A percentile compares a stretch with the other conserved stretches of the same genome.
These are phyloP conservation scores for Pichia heedii DNA, from an alignment of 805 yeast genomes.

Conservation along the genomic window DNA sequence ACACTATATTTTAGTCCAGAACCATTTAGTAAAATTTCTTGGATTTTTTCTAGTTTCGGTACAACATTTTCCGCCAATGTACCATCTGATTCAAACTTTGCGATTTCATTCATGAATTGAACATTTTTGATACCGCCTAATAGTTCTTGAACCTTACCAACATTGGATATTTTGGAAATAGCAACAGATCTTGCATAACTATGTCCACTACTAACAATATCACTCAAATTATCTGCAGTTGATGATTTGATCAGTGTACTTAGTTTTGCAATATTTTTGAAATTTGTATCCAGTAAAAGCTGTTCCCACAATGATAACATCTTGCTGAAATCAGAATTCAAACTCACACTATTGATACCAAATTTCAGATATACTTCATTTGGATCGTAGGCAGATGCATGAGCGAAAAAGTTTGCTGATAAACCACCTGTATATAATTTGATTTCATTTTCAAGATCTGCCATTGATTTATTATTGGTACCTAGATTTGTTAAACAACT, in stretches of 20 bases:
- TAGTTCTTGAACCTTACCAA: conserved; percentile 52
- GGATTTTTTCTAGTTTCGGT: conserved; percentile 51
- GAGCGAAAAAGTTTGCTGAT: conserved; percentile 48
- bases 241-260: conserved; percentile 62
- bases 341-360: conserved; percentile 56
- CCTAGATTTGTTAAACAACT: conserved; percentile 82
- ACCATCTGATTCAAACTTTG: conserved; percentile 42
- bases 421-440: conserved; percentile 81
- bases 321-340: conserved; percentile 52
- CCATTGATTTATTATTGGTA: conserved; percentile 61
- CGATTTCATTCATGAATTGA: conserved; percentile 54
- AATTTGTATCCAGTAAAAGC: conserved; percentile 60
- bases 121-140: conserved; percentile 74
- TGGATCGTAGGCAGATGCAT: conserved; percentile 44
- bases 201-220: conserved; percentile 84
- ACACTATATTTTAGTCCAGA: conserved; percentile 42
- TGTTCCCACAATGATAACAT: conserved; percentile 62
- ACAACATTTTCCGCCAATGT: conserved; percentile 47
- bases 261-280: conserved; percentile 57
- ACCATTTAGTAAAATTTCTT: conserved; percentile 34
- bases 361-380: conserved; percentile 43
- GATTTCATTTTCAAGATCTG: conserved; percentile 77
- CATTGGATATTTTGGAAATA: conserved; percentile 50
- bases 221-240: conserved; percentile 69
- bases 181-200: conserved; percentile 67